phyloP scores from a whole-genome alignment of 345 rosid genomes.

The Eutrema yunnanense region DNA sequence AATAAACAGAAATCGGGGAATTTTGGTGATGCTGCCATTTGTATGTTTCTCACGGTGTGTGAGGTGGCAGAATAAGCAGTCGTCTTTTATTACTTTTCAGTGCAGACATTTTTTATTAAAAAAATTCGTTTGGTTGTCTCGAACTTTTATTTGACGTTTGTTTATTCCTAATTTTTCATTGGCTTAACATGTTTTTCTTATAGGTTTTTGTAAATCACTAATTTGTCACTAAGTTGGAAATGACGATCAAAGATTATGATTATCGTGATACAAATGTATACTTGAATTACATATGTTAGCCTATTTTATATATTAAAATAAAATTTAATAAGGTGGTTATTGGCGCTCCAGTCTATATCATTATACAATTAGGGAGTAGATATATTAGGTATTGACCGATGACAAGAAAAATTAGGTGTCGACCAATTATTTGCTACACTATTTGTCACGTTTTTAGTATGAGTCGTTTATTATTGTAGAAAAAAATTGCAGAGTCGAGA shows the following conservation, averaged over 20 bases:
- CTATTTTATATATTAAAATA: not conserved
- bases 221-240: no score
- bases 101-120: no score
- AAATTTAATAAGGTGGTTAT: not conserved
- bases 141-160: not conserved
- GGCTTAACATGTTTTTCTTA: not conserved
- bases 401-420: not conserved
- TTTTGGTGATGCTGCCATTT: not conserved
- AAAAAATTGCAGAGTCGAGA: no score
- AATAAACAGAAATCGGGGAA: not conserved
- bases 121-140: no score
- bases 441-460: constrained; percentile 12
- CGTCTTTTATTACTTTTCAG: no score
- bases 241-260: no score
- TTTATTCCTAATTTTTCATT: not conserved
- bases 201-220: no score
- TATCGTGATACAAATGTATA: no score
- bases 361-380: not conserved
- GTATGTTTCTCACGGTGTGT: constrained; percentile 1
- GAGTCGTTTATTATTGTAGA: not conserved
- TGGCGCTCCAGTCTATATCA: not conserved
- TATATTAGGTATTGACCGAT: constrained; percentile 13
- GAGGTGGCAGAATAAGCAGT: not conserved
- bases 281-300: no score
- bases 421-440: not conserved